Percentiles rank a stretch among this genome's conserved stretches.
These are phyloP conservation scores for Ophioceras dolichostomum DNA, from an alignment of 2,329 filamentous ascomycete genomes.

Conservation along the genomic window DNA sequence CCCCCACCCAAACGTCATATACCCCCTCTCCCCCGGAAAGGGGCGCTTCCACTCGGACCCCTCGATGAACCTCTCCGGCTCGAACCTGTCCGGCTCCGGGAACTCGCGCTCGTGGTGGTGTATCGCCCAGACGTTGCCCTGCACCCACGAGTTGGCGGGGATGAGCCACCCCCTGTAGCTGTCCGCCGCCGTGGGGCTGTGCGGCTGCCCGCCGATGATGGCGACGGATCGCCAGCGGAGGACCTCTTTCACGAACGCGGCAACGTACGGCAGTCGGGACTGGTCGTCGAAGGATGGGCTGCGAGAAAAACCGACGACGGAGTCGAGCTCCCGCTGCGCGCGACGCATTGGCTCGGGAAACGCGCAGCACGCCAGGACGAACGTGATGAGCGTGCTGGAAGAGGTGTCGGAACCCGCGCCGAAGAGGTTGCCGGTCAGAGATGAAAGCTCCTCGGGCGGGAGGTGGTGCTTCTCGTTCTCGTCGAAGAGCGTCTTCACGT, in stretches of 20 bases:
- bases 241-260: conserved; percentile 41
- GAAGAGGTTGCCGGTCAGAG: conserved; percentile 33
- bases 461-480: conserved; percentile 33
- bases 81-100: conserved; percentile 30
- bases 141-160: conserved; percentile 34
- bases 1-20: conserved; percentile 46
- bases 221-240: conserved; percentile 42
- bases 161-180: conserved; percentile 34
- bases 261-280: conserved; percentile 35
- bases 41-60: conserved; percentile 25
- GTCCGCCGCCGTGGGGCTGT: conserved; percentile 33
- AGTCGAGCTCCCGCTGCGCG: conserved; percentile 40
- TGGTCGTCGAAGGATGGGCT: conserved; percentile 35
- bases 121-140: conserved; percentile 39
- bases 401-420: conserved; percentile 36
- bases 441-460: conserved; percentile 29
- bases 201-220: conserved; percentile 36
- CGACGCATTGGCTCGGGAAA: conserved; percentile 31
- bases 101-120: conserved; percentile 33
- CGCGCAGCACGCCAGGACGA: conserved; percentile 35
- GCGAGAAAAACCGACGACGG: conserved; percentile 32
- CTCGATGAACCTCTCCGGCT: conserved; percentile 26
- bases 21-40: conserved; percentile 34
- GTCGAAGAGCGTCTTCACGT: conserved; percentile 32
- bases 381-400: conserved; percentile 30